Evolutionary conservation across 1,284 basidiomycete species (phyloP).

Genomic region (Puccinia novopanici): DNA sequence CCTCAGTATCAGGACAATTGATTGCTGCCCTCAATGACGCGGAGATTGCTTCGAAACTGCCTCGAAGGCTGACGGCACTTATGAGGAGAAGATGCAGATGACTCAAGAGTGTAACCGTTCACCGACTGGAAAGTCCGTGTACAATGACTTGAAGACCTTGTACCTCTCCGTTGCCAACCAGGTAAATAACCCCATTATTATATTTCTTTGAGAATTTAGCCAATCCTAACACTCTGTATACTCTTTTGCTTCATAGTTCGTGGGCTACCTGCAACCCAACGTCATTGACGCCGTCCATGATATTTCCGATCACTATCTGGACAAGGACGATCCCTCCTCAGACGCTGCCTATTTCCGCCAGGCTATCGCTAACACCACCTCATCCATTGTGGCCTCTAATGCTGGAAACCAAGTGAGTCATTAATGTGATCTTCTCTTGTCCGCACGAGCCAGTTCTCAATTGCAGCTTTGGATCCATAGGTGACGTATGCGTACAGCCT

Average conservation of each 20-base stretch:
- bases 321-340: slow-evolving; percentile 11
- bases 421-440: neutral
- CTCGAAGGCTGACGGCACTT: slow-evolving; percentile 17
- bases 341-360: slow-evolving; percentile 29
- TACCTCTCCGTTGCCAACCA: slow-evolving; percentile 48
- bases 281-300: slow-evolving; percentile 43
- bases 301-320: slow-evolving; percentile 43
- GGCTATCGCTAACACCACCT: slow-evolving; percentile 32
- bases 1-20: slow-evolving; percentile 29
- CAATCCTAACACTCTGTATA: neutral
- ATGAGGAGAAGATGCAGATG: slow-evolving; percentile 28
- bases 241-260: slow-evolving; percentile 19
- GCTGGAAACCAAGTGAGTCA: slow-evolving; percentile 40
- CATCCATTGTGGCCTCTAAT: slow-evolving; percentile 42
- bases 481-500: slow-evolving; percentile 45
- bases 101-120: slow-evolving; percentile 36
- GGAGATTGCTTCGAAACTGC: slow-evolving; percentile 43
- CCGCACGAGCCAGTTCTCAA: neutral
- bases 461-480: slow-evolving; percentile 2
- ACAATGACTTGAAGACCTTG: slow-evolving; percentile 45
- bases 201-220: neutral
- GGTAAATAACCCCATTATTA: neutral
- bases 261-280: slow-evolving; percentile 47
- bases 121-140: slow-evolving; percentile 25
- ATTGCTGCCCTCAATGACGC: slow-evolving; percentile 44